Evolutionary conservation across 2,329 filamentous ascomycete genomes (phyloP), one percentile per base, ranked within the genome.

Genomic region (Sclerotinia sclerotiorum): DNA sequence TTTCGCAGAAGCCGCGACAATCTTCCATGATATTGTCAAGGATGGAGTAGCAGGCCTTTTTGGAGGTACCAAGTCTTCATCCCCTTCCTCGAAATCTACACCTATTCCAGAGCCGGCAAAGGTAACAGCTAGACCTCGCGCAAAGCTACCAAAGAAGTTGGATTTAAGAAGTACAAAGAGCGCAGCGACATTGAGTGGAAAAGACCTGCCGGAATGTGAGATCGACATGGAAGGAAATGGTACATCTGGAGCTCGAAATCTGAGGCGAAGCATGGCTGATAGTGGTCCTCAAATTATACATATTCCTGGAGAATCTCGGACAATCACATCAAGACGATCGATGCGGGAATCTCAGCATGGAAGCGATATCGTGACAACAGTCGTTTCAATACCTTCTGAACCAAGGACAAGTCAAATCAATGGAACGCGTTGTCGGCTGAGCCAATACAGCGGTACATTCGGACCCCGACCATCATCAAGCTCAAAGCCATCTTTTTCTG

Each of bases 21-120:
- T 85, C 27, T 88, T 87, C 73, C 80, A 81, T 32, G 77, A 82
- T 3, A 78, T 88, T 17, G 78, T 83, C n/a, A 83, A 81, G 65
- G 79, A 82, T 69, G 87, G 85, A 2, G 72, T 85, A 24, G 75
- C 78, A 7, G 81, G 82, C 5, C 73, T 83, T 51, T 67, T 67
- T 3, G 39, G 21, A 24, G 21, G 60, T 39, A 29, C 7, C 5
- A 42, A 51, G 32, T 42, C 42, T 29, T 44, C 39, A 42, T 42
- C 15, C 15, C 5, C 39, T 3, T 42, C 39, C 39, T 42, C 44
- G 7, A 21, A 39, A 19, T 11, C 19, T 3, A n/a, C 17, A 27
- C 27, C 24, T 44, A 19, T 58, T 21, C 15, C 42, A 21, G 27
- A 35, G 17, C 24, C 39, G 24, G 8, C 15, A 46, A 35, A 35